A percentile compares a stretch with the other conserved stretches of the same genome.
These are phyloP conservation scores for Lophiostoma macrostomum DNA, from an alignment of 495 filamentous ascomycete species.

Conservation along the genomic window DNA sequence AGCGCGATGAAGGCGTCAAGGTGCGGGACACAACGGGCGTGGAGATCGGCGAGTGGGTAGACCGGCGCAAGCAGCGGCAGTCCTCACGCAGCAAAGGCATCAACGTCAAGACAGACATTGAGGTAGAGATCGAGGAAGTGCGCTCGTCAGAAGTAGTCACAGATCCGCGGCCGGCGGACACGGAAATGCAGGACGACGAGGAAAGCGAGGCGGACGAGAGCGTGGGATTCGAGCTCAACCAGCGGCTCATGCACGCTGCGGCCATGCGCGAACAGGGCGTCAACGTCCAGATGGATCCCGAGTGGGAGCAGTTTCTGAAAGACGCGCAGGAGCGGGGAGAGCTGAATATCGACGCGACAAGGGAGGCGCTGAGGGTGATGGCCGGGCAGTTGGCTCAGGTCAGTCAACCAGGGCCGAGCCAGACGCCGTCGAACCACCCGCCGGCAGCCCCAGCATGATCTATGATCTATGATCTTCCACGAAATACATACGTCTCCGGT, in stretches of 20 bases:
- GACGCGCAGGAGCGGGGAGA: conserved; percentile 65
- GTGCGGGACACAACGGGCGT: conserved; percentile 79
- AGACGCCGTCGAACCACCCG: not conserved
- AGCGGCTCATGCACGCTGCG: conserved; percentile 67
- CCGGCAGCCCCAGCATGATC: conserved; percentile 4
- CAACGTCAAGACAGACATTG: conserved; percentile 35
- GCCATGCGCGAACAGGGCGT: conserved; percentile 61
- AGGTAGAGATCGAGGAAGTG: conserved; percentile 31
- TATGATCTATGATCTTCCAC: not conserved
- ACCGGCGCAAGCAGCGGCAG: conserved; percentile 33
- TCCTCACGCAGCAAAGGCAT: conserved; percentile 19
- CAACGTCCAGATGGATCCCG: conserved; percentile 66
- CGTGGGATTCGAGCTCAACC: conserved; percentile 68
- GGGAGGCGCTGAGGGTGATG: conserved; percentile 16
- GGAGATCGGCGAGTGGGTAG: conserved; percentile 55
- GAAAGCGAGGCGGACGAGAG: conserved; percentile 51
- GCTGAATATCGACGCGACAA: conserved; percentile 25
- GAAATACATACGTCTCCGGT: not conserved
- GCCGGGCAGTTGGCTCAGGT: conserved; percentile 14
- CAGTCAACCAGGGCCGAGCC: conserved; percentile 2
- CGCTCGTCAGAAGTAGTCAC: not conserved
- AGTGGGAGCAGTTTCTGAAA: conserved; percentile 85
- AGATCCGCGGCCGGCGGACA: conserved; percentile 9
- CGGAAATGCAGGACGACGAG: conserved; percentile 42
- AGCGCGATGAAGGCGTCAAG: conserved; percentile 67